Conservation (phyloP, 2,329 filamentous ascomycete species). For the Talaromyces sp. region DNA sequence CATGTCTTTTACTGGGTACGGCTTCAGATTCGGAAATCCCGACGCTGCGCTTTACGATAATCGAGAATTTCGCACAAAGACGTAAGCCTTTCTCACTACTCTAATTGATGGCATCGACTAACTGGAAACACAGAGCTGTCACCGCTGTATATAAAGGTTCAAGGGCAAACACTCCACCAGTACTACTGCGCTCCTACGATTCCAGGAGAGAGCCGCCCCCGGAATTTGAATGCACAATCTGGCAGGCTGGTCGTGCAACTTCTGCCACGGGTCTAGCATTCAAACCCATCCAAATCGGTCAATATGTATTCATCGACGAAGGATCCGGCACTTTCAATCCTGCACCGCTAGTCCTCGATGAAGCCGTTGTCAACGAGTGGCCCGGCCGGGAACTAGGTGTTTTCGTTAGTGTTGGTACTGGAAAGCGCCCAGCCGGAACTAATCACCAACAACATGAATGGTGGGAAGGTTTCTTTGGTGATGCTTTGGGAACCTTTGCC, state of each 20-base stretch:
- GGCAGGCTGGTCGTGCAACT: conserved; percentile 95
- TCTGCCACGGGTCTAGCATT: conserved; percentile 87
- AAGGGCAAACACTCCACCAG: conserved; percentile 61
- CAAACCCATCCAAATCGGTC: conserved; percentile 90
- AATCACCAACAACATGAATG: conserved; percentile 69
- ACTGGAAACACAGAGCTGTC: conserved; percentile 63
- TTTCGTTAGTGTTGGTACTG: conserved; percentile 91
- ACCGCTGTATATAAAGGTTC: conserved; percentile 89
- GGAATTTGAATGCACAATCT: conserved; percentile 91
- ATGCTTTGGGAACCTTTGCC: conserved; percentile 76
- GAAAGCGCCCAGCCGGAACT: conserved; percentile 71
- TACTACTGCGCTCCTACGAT: conserved; percentile 86
- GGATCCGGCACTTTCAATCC: conserved; percentile 91
- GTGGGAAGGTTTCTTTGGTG: conserved; percentile 81
- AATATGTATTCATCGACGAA: conserved; percentile 91
- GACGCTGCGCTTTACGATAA: conserved; percentile 85
- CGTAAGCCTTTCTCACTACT: conserved; percentile 53
- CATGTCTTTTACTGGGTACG: conserved; percentile 32
- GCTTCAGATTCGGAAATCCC: conserved; percentile 67
- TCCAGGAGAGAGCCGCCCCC: conserved; percentile 86
- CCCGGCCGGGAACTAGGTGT: conserved; percentile 88
- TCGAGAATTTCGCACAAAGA: conserved; percentile 81
- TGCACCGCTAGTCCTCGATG: conserved; percentile 76
- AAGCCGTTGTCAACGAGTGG: conserved; percentile 90
- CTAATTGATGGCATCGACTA: conserved; percentile 14